Conservation (phyloP, 352 stramenopile genomes). For the Globisporangium orthogonon region DNA sequence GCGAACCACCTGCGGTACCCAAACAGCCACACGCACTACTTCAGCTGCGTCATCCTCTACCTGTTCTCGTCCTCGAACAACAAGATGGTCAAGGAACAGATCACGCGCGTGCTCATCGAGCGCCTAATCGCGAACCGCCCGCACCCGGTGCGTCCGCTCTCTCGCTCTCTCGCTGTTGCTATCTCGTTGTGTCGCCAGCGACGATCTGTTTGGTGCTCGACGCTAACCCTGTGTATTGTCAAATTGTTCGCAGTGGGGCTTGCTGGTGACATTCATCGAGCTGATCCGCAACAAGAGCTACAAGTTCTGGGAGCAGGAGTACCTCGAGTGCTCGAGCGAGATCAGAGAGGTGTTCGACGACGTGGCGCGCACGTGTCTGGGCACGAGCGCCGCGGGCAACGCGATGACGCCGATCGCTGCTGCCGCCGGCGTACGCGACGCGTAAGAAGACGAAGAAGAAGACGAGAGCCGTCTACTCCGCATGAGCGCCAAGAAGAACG, state of each 20-base stretch:
- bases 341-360: slow-evolving; percentile 99
- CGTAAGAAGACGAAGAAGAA: not conserved
- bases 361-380: slow-evolving; percentile 93
- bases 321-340: slow-evolving; percentile 97
- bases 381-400: slow-evolving; percentile 27
- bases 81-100: slow-evolving; percentile 97
- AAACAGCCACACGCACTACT: slow-evolving; percentile 99
- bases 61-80: slow-evolving; percentile 96
- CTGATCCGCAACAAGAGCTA: slow-evolving; percentile 99
- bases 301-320: slow-evolving; percentile 98
- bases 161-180: not conserved
- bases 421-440: not conserved
- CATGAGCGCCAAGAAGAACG: not conserved
- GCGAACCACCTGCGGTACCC: slow-evolving; percentile 98
- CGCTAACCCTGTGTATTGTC: slow-evolving; percentile 3
- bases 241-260: slow-evolving; percentile 71
- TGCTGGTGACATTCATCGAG: slow-evolving; percentile 99
- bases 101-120: slow-evolving; percentile 98
- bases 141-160: slow-evolving; percentile 76
- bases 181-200: not conserved
- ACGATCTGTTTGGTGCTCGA: not conserved
- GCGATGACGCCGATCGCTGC: slow-evolving; percentile 15
- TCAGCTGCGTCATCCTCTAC: slow-evolving; percentile 98
- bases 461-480: not conserved
- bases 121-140: slow-evolving; percentile 98